Evolutionary conservation across 1,284 basidiomycete species (phyloP), one percentile per base, ranked within the genome.

Genomic region (Malassezia yamatoensis): DNA sequence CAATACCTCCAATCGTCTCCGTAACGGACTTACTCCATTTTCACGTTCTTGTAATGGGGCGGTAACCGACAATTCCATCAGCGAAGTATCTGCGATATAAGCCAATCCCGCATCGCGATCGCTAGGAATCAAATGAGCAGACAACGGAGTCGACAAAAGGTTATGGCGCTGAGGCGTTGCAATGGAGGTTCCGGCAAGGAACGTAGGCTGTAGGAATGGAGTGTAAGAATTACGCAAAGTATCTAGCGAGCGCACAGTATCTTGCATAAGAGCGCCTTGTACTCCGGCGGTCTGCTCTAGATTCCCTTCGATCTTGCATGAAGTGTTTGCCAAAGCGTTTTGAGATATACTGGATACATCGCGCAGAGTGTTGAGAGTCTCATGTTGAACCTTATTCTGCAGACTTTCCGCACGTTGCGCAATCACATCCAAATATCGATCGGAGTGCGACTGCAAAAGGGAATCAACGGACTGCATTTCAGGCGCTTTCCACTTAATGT

Each of bases 91-190:
- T 10, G 43, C 43, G 24, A 47, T 47, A 15, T 35, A 53, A 11
- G 35, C 53, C 35, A 69, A 59, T 7, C 65, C 67, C 37, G 57
- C 60, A 32, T 50, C 41, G 13, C 64, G 58, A 34, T 59, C 56
- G 7, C 40, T 36, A 1, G 67, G 64, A 15, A 70, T 66, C 3
- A 67, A 50, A 16, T 51, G 47, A 64, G 65, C 67, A 15, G 51
- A 33, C 1, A 46, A 51, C 7, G 24, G 24, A 3, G 24, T 29
- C 2, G 62, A 57, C 51, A 63, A 39, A 44, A 58, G 52, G 58
- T 58, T 63, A 16, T 34, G 60, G 43, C 66, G 66, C 49, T 63
- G 61, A 33, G 66, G 66, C 20, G 68, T 70, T n/a, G 57, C 51
- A 12, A 65, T 67, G 10, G 68, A 67, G 18, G 63, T 51, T 12